These are phyloP conservation scores for Potentilla sterilis DNA, from an alignment of 306 rosid species.

Conservation along the genomic window DNA sequence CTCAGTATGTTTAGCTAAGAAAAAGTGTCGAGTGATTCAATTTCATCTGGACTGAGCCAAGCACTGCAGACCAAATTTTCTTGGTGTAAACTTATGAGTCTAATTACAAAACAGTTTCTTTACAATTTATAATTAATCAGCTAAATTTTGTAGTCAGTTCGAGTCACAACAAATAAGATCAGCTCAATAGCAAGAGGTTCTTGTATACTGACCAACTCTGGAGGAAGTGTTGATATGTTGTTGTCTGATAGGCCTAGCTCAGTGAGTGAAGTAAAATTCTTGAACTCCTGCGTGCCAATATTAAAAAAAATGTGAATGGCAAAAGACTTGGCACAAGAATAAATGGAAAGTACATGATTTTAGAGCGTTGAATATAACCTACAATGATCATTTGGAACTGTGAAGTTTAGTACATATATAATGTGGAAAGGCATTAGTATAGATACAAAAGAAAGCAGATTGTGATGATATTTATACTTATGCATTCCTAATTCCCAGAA, in stretches of 20 bases:
- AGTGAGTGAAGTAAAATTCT: slow-evolving; percentile 56
- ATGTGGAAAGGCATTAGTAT: neutral
- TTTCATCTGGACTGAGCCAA: neutral
- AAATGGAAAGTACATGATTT: slow-evolving; percentile 10
- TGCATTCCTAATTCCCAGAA: neutral
- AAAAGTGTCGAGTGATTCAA: neutral
- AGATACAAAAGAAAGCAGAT: neutral
- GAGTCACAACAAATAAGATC: slow-evolving; percentile 14
- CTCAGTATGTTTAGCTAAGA: neutral
- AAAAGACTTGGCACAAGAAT: slow-evolving; percentile 13
- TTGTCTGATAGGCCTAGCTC: slow-evolving; percentile 88
- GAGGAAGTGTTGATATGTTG: slow-evolving; percentile 71
- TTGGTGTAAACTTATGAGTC: neutral
- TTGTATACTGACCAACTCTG: slow-evolving; percentile 71
- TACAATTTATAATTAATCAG: neutral
- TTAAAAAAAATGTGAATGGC: slow-evolving; percentile 10
- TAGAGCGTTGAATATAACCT: slow-evolving; percentile 6
- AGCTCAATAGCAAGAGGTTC: slow-evolving; percentile 8
- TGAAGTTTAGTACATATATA: neutral
- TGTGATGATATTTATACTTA: neutral
- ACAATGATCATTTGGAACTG: neutral
- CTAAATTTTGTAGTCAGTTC: neutral
- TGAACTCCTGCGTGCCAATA: slow-evolving; percentile 59
- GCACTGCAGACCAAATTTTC: neutral
- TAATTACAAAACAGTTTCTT: neutral